phyloP scores from a whole-genome alignment of 768 basidiomycete genomes.

The Termitomyces sp. region DNA sequence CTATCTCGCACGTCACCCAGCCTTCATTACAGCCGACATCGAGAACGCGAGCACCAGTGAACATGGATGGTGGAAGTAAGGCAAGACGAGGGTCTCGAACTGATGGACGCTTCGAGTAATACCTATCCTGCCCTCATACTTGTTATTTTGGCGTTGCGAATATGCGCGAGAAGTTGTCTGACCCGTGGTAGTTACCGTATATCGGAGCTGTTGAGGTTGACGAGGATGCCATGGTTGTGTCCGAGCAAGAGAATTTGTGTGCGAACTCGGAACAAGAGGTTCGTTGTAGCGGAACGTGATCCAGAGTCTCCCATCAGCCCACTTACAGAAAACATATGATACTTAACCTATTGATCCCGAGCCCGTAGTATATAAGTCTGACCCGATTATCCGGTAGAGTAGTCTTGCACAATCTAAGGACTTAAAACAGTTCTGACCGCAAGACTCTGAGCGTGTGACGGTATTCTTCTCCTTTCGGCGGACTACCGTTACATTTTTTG shows the following conservation, averaged over 20 bases:
- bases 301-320: too few relatives aligned
- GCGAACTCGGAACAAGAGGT: too few relatives aligned
- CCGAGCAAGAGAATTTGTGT: too few relatives aligned
- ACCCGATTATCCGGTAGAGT: too few relatives aligned
- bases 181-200: conserved; percentile 78
- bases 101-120: conserved; percentile 72
- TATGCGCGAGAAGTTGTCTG: conserved; percentile 8
- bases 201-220: conserved; percentile 29
- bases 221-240: neutral
- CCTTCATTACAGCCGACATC: conserved; percentile 91
- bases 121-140: conserved; percentile 35
- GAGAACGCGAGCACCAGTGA: conserved; percentile 57
- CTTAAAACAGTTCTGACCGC: too few relatives aligned
- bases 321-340: too few relatives aligned
- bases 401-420: too few relatives aligned
- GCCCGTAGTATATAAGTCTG: too few relatives aligned
- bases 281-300: too few relatives aligned
- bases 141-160: neutral
- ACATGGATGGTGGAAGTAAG: conserved; percentile 50
- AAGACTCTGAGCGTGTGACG: too few relatives aligned
- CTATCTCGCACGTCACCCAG: conserved; percentile 83
- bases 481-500: too few relatives aligned
- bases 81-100: conserved; percentile 61
- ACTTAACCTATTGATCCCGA: neutral
- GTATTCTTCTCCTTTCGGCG: too few relatives aligned